Evolutionary conservation across 805 yeast genomes (phyloP).

Genomic region (Candida sanyiensis): DNA sequence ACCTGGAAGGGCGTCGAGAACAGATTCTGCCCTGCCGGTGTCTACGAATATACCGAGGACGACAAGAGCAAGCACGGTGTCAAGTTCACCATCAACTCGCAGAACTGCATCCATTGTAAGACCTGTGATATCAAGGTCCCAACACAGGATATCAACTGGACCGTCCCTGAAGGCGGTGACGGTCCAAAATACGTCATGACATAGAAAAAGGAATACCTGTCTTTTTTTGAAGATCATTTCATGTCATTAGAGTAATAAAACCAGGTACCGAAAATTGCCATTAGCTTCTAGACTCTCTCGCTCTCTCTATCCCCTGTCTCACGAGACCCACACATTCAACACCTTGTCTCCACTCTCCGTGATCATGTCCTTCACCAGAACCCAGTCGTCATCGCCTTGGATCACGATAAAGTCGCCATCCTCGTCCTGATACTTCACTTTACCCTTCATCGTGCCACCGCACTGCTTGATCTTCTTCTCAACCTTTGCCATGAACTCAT

Average conservation of each 20-base stretch:
- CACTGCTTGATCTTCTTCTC: constrained; percentile 50
- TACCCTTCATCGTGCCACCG: constrained; percentile 41
- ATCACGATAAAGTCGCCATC: constrained; percentile 90
- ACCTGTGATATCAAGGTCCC: constrained; percentile 98
- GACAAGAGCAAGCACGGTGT: constrained; percentile 54
- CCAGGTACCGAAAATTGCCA: neutral
- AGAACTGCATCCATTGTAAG: constrained; percentile 97
- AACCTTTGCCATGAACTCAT: constrained; percentile 51
- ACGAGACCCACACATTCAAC: constrained; percentile 37
- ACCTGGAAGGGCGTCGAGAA: constrained; percentile 82
- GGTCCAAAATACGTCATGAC: constrained; percentile 95
- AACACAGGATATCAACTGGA: constrained; percentile 89
- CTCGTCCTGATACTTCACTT: constrained; percentile 83
- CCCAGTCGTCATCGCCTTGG: constrained; percentile 84
- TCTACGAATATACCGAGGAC: constrained; percentile 82
- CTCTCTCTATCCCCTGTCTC: constrained; percentile 3
- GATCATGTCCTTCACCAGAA: constrained; percentile 70
- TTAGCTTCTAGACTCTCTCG: neutral
- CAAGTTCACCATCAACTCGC: constrained; percentile 88
- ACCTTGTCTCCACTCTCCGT: constrained; percentile 45
- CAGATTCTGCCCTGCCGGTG: constrained; percentile 98
- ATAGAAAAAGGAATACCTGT: no score
- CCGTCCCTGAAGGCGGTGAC: constrained; percentile 98
- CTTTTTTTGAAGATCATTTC: constrained; percentile 6
- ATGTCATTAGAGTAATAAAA: constrained; percentile 5